Percentiles rank a stretch among this genome's conserved stretches.
These are phyloP conservation scores for Metarhizium sp. DNA, from an alignment of 2,329 filamentous ascomycete genomes.

Conservation along the genomic window DNA sequence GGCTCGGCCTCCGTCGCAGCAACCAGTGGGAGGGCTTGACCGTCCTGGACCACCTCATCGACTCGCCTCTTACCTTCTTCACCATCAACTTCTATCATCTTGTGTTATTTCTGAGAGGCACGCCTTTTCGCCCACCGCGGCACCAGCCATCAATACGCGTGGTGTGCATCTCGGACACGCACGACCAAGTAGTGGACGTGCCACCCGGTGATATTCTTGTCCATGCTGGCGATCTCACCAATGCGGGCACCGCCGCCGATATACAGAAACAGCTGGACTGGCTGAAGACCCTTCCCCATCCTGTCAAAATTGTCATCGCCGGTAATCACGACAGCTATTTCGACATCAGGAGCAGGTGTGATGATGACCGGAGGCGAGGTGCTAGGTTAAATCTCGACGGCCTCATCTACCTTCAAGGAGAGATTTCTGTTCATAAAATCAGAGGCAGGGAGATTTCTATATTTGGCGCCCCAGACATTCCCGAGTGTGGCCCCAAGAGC, in stretches of 20 bases:
- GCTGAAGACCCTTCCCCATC: slow-evolving; percentile 64
- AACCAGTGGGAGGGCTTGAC: slow-evolving; percentile 40
- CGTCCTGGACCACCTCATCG: slow-evolving; percentile 53
- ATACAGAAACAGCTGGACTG: slow-evolving; percentile 82
- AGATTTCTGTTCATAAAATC: slow-evolving; percentile 54
- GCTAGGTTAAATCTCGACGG: slow-evolving; percentile 53
- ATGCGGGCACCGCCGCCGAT: slow-evolving; percentile 59
- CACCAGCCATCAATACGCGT: slow-evolving; percentile 55
- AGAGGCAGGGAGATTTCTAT: slow-evolving; percentile 45
- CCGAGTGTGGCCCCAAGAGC: slow-evolving; percentile 59
- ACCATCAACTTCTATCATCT: slow-evolving; percentile 53
- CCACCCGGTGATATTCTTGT: slow-evolving; percentile 78
- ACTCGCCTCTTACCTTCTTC: slow-evolving; percentile 58
- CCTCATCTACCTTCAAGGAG: slow-evolving; percentile 68
- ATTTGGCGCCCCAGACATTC: slow-evolving; percentile 76
- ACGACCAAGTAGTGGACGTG: slow-evolving; percentile 52
- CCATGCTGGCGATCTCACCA: slow-evolving; percentile 79
- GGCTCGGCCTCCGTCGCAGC: slow-evolving; percentile 37
- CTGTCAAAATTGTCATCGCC: slow-evolving; percentile 70
- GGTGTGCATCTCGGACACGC: slow-evolving; percentile 87
- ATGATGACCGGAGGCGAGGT: slow-evolving; percentile 43
- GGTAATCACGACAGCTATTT: slow-evolving; percentile 90
- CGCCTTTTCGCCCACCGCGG: slow-evolving; percentile 48
- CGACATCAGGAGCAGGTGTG: slow-evolving; percentile 53
- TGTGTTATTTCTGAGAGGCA: slow-evolving; percentile 58